phyloP scores from a whole-genome alignment of 192 early-diverging fungal species.

The Podila verticillata region DNA sequence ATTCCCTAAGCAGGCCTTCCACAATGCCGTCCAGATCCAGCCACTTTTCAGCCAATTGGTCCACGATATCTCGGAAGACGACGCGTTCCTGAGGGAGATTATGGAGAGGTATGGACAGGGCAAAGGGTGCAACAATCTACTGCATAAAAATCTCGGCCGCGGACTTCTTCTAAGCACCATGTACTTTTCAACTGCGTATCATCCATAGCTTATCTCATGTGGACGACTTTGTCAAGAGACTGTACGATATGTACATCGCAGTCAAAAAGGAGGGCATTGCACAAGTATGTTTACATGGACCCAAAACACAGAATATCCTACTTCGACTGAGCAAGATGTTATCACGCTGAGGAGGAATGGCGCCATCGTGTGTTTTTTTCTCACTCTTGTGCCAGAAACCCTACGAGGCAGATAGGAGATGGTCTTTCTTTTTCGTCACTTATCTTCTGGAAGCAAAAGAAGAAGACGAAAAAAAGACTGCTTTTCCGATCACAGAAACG shows the following conservation, averaged over 20 bases:
- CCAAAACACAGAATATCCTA: neutral
- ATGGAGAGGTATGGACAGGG: conserved; percentile 67
- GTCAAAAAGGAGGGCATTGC: conserved; percentile 66
- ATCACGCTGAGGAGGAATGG: neutral
- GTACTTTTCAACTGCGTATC: neutral
- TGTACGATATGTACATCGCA: conserved; percentile 81
- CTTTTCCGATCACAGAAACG: conserved; percentile 11
- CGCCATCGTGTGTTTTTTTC: neutral
- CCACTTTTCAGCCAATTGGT: conserved; percentile 85
- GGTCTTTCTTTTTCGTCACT: conserved; percentile 1
- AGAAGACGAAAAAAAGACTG: neutral
- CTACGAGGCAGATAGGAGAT: neutral
- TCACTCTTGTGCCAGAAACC: neutral
- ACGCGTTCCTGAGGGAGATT: conserved; percentile 75
- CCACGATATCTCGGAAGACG: conserved; percentile 79
- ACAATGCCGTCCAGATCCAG: conserved; percentile 79
- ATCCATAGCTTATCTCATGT: conserved; percentile 69
- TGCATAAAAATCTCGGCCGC: too few species aligned
- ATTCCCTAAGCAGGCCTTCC: conserved; percentile 78
- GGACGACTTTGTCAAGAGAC: conserved; percentile 84
- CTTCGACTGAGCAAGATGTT: neutral
- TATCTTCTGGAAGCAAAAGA: neutral
- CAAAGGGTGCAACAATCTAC: too few species aligned
- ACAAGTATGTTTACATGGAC: conserved; percentile 56
- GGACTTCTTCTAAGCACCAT: too few species aligned